Base-by-base conservation (phyloP, 306 rosid genomes). In the Potentilla sterilis region DNA sequence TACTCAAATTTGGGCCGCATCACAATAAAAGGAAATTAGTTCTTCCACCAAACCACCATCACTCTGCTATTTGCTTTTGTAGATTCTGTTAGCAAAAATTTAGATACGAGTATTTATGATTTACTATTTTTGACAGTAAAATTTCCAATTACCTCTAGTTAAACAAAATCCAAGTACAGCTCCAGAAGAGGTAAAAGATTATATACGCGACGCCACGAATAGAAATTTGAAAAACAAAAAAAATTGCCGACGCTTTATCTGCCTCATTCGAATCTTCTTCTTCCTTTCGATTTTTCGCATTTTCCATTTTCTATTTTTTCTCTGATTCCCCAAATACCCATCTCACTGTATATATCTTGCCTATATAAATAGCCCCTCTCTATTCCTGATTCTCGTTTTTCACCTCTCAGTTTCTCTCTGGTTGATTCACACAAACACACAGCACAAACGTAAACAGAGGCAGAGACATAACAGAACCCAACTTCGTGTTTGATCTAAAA, bases 141-240 rank as follows among this genome's bases (percentile, higher is more conserved):
- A 32, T 0, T 5, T 5, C 13, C 6, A 62, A 61, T 32, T 62
- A 62, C 69, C 12, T 2, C 0, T 28, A 16, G 43, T 38, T 7
- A 63, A n/a, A 19, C 6, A 61, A 61, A 32, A 61, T 12, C 19
- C n/a, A 15, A 70, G 24, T n/a, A 3, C n/a, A 57, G 47, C 63
- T 19, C 63, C 5, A 21, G 3, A 59, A 47, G 3, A 0, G 9
- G 14, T 4, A 9, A 32, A 13, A 66, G 87, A 82, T 81, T 46
- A 70, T 84, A 88, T 84, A 93, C 77, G 97, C 92, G 97, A 91
- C 86, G 87, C 86, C 87, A 71, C 88, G 97, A 8, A 22, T 21
- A 41, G 85, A 72, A 89, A 80, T 83, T 76, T 84, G 1, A 12
- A 9, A 22, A 8, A 2, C 37, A n/a, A 3, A 77, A 77, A 80